A percentile compares a stretch with the other conserved stretches of the same genome.
phyloP scores from a whole-genome alignment of 1,284 basidiomycete species.

The Bjerkandera adusta region DNA sequence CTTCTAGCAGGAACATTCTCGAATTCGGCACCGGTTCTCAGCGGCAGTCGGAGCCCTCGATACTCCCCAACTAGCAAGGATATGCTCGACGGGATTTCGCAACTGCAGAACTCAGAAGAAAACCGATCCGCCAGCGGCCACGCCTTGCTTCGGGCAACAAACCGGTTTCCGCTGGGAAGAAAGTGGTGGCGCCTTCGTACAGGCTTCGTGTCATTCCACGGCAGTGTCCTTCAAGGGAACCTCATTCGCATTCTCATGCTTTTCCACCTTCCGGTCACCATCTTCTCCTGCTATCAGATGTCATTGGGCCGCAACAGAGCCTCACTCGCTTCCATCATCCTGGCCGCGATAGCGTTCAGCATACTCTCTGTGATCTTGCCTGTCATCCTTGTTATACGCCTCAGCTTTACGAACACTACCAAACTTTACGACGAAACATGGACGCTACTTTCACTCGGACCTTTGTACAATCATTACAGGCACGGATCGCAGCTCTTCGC shows the following conservation, averaged over 20 bases:
- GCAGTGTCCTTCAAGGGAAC: constrained; percentile 82
- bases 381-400: constrained; percentile 68
- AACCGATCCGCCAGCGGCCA: constrained; percentile 51
- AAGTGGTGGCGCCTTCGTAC: constrained; percentile 59
- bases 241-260: constrained; percentile 85
- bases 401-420: constrained; percentile 78
- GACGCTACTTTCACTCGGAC: constrained; percentile 87
- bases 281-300: constrained; percentile 89
- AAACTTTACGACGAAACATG: constrained; percentile 95
- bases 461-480: constrained; percentile 95
- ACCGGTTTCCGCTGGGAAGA: constrained; percentile 26
- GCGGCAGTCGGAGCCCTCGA: constrained; percentile 52
- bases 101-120: constrained; percentile 42
- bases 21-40: constrained; percentile 26
- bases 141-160: constrained; percentile 33
- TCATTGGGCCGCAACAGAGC: constrained; percentile 51
- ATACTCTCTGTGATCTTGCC: constrained; percentile 82
- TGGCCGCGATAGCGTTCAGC: constrained; percentile 76
- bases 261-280: constrained; percentile 92
- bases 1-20: constrained; percentile 33
- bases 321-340: constrained; percentile 56
- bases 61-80: constrained; percentile 53
- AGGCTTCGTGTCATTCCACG: constrained; percentile 72
- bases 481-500: constrained; percentile 91
- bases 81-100: constrained; percentile 38